Conservation (phyloP, 495 filamentous ascomycete genomes). For the Immersiella caudata region DNA sequence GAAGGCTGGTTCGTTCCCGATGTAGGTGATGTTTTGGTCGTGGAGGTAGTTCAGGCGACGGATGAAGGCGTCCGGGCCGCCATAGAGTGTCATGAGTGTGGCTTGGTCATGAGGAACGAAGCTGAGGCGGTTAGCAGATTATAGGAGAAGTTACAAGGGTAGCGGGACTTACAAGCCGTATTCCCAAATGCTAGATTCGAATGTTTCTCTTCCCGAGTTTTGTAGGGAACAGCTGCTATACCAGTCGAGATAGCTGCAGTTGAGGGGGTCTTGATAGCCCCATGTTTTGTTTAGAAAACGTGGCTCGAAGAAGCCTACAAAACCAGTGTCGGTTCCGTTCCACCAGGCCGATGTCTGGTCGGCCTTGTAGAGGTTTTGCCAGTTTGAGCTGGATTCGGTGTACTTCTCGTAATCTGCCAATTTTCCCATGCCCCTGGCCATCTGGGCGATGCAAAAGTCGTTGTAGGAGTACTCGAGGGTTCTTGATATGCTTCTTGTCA, state of each 20-base stretch:
- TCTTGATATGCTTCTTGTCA: conserved; percentile 70
- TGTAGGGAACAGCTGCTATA: conserved; percentile 63
- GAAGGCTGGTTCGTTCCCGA: conserved; percentile 74
- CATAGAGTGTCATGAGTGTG: conserved; percentile 60
- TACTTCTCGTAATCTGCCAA: conserved; percentile 63
- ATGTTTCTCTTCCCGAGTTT: conserved; percentile 65
- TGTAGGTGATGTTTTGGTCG: conserved; percentile 65
- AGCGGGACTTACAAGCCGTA: conserved; percentile 59
- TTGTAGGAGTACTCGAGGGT: conserved; percentile 80
- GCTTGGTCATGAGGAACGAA: conserved; percentile 75
- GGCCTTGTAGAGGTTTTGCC: conserved; percentile 68
- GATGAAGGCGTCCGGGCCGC: conserved; percentile 63
- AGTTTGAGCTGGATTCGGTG: conserved; percentile 61
- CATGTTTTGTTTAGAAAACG: conserved; percentile 67
- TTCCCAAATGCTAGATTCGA: conserved; percentile 72
- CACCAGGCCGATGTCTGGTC: conserved; percentile 62
- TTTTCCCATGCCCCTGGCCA: conserved; percentile 60
- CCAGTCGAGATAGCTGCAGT: conserved; percentile 60
- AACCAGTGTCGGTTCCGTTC: conserved; percentile 62
- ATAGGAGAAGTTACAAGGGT: conserved; percentile 19
- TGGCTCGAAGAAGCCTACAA: conserved; percentile 70
- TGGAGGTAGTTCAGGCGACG: conserved; percentile 67
- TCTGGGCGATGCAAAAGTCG: conserved; percentile 71
- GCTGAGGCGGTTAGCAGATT: conserved; percentile 23
- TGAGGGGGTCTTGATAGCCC: conserved; percentile 70